phyloP scores from a whole-genome alignment of 129 eudicot species.

The Chrysanthemum makinoi region DNA sequence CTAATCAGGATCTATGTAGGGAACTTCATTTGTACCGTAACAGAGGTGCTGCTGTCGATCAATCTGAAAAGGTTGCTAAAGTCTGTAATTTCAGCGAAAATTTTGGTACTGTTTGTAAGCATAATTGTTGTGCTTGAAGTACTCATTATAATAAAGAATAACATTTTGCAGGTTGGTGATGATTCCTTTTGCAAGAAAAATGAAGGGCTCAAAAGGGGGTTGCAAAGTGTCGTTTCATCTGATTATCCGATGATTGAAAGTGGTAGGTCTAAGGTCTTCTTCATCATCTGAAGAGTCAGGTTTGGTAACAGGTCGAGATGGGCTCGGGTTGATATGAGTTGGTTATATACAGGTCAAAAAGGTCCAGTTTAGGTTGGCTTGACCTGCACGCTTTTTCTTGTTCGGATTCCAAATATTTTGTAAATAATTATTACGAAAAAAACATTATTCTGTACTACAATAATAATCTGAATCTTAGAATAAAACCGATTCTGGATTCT shows the following conservation, averaged over 20 bases:
- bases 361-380: not conserved
- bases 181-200: conserved; percentile 45
- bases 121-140: not conserved
- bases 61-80: conserved; percentile 45
- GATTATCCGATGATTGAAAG: conserved; percentile 86
- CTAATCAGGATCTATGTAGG: conserved; percentile 80
- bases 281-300: not conserved
- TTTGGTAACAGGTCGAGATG: not conserved
- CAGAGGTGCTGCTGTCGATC: conserved; percentile 45
- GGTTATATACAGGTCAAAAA: not conserved
- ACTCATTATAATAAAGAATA: not conserved
- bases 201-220: conserved; percentile 83
- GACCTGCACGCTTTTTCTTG: not conserved
- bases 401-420: not conserved
- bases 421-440: not conserved
- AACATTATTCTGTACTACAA: too few species aligned
- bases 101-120: conserved; percentile 11
- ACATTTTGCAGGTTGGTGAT: conserved; percentile 45
- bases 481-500: too few species aligned
- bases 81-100: conserved; percentile 31
- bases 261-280: conserved; percentile 58
- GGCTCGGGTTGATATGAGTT: not conserved
- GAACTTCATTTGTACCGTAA: conserved; percentile 72
- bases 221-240: conserved; percentile 76
- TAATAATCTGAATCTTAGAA: too few species aligned